phyloP scores from a whole-genome alignment of 352 stramenopile genomes.

The Phytopythium helicoides region DNA sequence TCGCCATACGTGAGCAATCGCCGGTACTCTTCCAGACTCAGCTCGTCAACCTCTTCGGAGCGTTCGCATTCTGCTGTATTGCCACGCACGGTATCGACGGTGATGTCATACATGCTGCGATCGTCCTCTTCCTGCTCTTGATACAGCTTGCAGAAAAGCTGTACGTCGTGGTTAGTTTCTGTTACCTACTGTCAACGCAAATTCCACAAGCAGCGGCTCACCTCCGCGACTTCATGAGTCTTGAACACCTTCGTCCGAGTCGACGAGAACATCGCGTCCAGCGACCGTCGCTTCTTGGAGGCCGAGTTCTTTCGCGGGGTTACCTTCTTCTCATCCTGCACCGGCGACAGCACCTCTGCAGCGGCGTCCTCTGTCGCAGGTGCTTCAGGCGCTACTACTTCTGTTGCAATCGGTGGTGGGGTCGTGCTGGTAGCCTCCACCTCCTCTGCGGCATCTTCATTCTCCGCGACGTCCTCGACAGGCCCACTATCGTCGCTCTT shows the following conservation, averaged over 20 bases:
- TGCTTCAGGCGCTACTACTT: background rate
- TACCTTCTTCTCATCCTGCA: slow-evolving; percentile 53
- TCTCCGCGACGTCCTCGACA: background rate
- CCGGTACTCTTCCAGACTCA: slow-evolving; percentile 63
- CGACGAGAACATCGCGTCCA: slow-evolving; percentile 35
- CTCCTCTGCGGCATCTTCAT: background rate
- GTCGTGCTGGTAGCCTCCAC: background rate
- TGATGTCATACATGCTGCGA: slow-evolving; percentile 74
- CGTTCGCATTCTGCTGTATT: slow-evolving; percentile 56
- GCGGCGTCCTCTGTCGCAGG: background rate
- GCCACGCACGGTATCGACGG: slow-evolving; percentile 53
- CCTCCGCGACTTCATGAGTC: slow-evolving; percentile 34
- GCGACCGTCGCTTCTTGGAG: slow-evolving; percentile 37
- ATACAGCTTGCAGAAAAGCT: slow-evolving; percentile 57
- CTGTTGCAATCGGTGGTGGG: background rate
- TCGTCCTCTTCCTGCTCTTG: slow-evolving; percentile 77
- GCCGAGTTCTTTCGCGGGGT: slow-evolving; percentile 34
- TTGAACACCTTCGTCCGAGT: slow-evolving; percentile 20
- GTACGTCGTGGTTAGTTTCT: background rate
- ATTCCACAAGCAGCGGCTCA: background rate
- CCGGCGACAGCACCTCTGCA: slow-evolving; percentile 32
- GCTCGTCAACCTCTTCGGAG: slow-evolving; percentile 67
- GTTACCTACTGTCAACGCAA: background rate
- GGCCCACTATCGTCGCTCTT: no score
- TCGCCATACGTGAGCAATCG: slow-evolving; percentile 82